Evolutionary conservation across 352 stramenopile species (phyloP).

Genomic region (Pythium monospermum): DNA sequence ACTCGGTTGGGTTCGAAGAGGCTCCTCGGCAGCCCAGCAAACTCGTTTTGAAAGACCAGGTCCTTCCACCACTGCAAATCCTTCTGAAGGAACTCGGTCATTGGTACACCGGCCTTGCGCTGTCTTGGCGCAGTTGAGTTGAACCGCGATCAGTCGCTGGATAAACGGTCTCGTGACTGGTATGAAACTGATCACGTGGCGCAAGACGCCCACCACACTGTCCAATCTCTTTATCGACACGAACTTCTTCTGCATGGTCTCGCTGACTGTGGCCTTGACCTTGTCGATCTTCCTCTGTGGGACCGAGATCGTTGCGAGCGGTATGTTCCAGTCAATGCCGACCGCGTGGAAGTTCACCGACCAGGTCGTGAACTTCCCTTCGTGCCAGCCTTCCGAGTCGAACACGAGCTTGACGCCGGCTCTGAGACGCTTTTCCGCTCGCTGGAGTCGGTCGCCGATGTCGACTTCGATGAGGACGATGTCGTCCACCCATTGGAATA

Average conservation of each 20-base stretch:
- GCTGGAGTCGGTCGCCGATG: conserved; percentile 3
- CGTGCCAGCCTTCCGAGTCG: conserved; percentile 5
- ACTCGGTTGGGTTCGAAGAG: conserved; percentile 3
- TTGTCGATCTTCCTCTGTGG: conserved; percentile 14
- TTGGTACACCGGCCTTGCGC: neutral
- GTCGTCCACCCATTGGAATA: conserved; percentile 15
- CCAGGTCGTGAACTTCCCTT: conserved; percentile 14
- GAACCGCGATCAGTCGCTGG: conserved; percentile 4
- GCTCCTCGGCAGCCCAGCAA: conserved; percentile 1
- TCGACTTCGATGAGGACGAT: conserved; percentile 15
- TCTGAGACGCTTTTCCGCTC: conserved; percentile 13
- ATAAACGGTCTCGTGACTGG: conserved; percentile 14
- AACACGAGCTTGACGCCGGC: conserved; percentile 9
- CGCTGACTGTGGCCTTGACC: neutral
- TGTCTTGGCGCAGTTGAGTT: neutral
- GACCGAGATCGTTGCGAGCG: neutral
- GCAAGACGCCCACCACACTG: conserved; percentile 9
- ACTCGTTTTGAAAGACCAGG: conserved; percentile 13
- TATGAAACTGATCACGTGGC: conserved; percentile 15
- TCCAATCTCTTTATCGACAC: conserved; percentile 2
- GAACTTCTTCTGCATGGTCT: neutral
- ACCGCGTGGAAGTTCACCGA: conserved; percentile 6
- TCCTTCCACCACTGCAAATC: conserved; percentile 5
- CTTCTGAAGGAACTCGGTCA: conserved; percentile 6
- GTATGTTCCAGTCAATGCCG: neutral